Base-by-base conservation (phyloP, 495 filamentous ascomycete species). In the Aspergillus avenaceus region DNA sequence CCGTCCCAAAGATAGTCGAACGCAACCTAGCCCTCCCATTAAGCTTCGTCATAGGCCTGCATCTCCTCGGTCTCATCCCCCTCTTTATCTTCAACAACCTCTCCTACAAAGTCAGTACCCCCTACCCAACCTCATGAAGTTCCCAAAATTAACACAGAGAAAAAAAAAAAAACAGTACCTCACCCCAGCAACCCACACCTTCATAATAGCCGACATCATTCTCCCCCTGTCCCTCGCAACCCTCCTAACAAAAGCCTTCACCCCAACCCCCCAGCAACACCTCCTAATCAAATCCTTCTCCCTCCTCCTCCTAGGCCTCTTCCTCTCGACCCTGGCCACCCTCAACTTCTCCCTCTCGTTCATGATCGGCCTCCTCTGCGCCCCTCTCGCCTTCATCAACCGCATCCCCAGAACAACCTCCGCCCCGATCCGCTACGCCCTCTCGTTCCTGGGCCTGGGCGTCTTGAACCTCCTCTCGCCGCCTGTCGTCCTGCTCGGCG, bases 311-410 rank as follows among this genome's bases (percentile, higher is more conserved):
- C 81, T 97, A 0, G 95, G 95, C 55, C 85, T 95, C 68, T 89
- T 87, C 67, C 85, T 98, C 54, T 88, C 90, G 41, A 84, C 92
- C 4, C 86, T 98, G 27, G 91, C 92, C 13, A 98, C 95, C 2
- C 84, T 98, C 42, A 98, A 98, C 71, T 98, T 98, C 77, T 88
- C 86, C 21, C 86, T 97, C 23, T 84, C 90, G 31, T 84, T 97
- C 68, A 73, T 96, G 41, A 72, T 97, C 55, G 93, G 93, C 32
- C 71, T 97, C 2, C 70, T 91, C 41, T 78, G 88, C 29, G 63
- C 80, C 9, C 92, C 91, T 3, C 74, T 97, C 7, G 83, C 81
- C 16, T 96, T 95, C 63, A 62, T 87, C 27, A 72, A 71, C 18
- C 80, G 80, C 0, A 66, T 80, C 41, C 67, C 74, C 5, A 44